Evolutionary conservation across 1,139 yeast species (phyloP), one percentile per base, ranked within the genome.

Genomic region (Suhomyces yuchorum): DNA sequence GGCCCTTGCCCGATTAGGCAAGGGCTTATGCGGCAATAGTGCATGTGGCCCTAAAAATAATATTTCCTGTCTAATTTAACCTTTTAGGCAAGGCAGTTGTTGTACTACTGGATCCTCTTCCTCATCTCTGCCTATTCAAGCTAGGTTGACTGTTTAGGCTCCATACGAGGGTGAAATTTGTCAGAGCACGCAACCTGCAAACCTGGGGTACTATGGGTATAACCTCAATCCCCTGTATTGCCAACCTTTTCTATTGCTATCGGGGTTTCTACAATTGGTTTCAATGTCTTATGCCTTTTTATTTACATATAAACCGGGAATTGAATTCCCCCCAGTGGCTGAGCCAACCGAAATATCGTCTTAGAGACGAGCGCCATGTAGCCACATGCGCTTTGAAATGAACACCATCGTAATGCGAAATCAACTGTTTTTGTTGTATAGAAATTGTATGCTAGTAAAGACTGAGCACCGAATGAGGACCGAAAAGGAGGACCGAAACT

Each of bases 221-320:
- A 26, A 3, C 36, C 19, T 33, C 20, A 11, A 33, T 33, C 30
- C 30, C 14, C 14, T 11, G 30, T 7, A 11, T 11, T 12, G 6
- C 7, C 30, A 26, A 3, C 3, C 14, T 26, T 11, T 11, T 11
- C 5, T 12, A 26, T 26, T 26, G 30, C n/a, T 26, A 8, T 23
- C 26, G 8, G 24, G 5, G 8, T 8, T 3, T 26, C 4, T 30
- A 8, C 17, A n/a, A 14, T 14, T 26, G 23, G 8, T 19, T 19
- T 18, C 18, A 34, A 34, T 20, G 12, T 34, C 22, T 14, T 34
- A 34, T 12, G 24, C 24, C 34, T 17, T 38, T 26, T 38, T 26
- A 38, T 38, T 24, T 24, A 38, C 24, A 19, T 38, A 38, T 38
- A 38, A 38, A 38, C 41, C 41, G 41, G 34, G 34, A 38, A 17